Evolutionary conservation across 2,329 filamentous ascomycete species (phyloP), one percentile per base, ranked within the genome.

Genomic region (Aureobasidium leucospermi): DNA sequence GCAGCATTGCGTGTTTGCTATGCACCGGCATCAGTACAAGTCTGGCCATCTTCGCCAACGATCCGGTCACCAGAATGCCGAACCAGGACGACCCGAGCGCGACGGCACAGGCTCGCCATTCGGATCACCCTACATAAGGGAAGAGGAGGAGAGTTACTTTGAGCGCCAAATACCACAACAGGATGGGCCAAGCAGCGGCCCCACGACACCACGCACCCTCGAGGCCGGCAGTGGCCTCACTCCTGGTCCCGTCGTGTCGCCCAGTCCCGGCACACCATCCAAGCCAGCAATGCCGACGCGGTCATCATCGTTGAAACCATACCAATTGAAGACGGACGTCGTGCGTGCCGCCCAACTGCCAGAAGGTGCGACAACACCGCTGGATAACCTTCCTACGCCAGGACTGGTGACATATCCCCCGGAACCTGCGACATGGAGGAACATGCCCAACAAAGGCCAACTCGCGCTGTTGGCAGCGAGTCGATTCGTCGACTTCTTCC

Each of bases 401-500:
- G 59, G 59, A 34, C 46, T 58, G 19, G 53, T 58, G 34, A 34
- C 52, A 34, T 63, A 58, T 41, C 62, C 62, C 4, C 59, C 59
- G 42, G 49, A 51, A 19, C 60, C 67, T 42, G 70, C 72, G 32
- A 71, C 73, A 69, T 76, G 73, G 73, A 36, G 57, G 41, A 73
- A 74, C 59, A 68, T 76, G 67, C 74, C 74, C 15, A 70, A 72
- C 63, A 76, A 76, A 62, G 64, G 64, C 59, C 73, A 75, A 64
- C 63, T 76, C 61, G 68, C 70, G 63, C 71, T 76, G 58, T 70
- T 75, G 32, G 69, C 70, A 11, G 62, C 69, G 19, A 75, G 72
- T 15, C 74, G 74, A 41, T 73, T 76, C 62, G 74, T 75, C 67
- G 74, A 76, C 63, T 76, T 75, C 65, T 75, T 74, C 65, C 73